phyloP scores from a whole-genome alignment of 2,329 filamentous ascomycete genomes.

The Calonectria ilicicola region DNA sequence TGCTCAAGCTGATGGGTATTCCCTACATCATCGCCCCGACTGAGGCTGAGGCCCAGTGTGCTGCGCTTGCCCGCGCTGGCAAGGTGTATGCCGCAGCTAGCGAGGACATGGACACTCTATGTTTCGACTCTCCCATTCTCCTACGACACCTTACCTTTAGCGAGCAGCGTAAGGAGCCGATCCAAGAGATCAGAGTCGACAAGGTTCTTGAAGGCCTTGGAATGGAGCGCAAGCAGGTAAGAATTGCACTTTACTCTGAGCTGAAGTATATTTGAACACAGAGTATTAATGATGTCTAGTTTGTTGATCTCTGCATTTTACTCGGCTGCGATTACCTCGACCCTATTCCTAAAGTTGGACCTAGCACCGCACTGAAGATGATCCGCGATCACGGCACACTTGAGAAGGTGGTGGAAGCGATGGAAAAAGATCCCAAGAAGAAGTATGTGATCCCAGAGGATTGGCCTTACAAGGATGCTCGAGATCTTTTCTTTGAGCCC shows the following conservation, averaged over 20 bases:
- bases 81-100: slow-evolving; percentile 98
- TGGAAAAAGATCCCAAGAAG: slow-evolving; percentile 80
- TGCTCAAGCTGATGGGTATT: slow-evolving; percentile 95
- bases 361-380: slow-evolving; percentile 90
- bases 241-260: neutral
- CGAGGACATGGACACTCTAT: slow-evolving; percentile 99
- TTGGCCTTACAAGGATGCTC: slow-evolving; percentile 94
- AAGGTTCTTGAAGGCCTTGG: slow-evolving; percentile 87
- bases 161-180: slow-evolving; percentile 96
- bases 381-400: slow-evolving; percentile 92
- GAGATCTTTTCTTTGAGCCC: slow-evolving; percentile 90
- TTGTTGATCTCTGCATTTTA: slow-evolving; percentile 97
- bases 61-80: slow-evolving; percentile 85
- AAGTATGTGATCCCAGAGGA: slow-evolving; percentile 93
- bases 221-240: slow-evolving; percentile 89
- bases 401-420: slow-evolving; percentile 86
- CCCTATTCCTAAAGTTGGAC: slow-evolving; percentile 93
- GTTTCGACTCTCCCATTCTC: slow-evolving; percentile 92
- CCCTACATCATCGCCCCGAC: slow-evolving; percentile 96
- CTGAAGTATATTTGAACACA: neutral
- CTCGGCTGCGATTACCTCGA: slow-evolving; percentile 98
- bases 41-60: slow-evolving; percentile 97
- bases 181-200: slow-evolving; percentile 92
- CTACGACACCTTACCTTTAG: slow-evolving; percentile 95
- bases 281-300: slow-evolving; percentile 63